These are phyloP conservation scores for Flaveria brownii DNA, from an alignment of 129 eudicot genomes.

Conservation along the genomic window DNA sequence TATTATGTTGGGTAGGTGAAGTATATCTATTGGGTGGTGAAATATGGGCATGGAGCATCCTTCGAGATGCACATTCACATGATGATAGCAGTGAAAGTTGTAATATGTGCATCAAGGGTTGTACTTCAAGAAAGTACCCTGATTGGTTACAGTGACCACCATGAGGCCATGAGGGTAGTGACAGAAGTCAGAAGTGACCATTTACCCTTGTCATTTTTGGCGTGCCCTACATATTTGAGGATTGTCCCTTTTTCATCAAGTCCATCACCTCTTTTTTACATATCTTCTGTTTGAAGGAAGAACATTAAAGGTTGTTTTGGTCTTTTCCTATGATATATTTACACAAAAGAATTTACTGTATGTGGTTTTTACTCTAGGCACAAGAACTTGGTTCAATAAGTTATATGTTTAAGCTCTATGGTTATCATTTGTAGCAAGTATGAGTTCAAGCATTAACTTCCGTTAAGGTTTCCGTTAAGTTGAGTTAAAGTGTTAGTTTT, in stretches of 20 bases:
- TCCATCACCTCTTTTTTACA: background rate
- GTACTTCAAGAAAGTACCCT: conserved; percentile 33
- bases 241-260: background rate
- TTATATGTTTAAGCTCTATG: too few species aligned
- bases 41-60: conserved; percentile 24
- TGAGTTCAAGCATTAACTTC: too few species aligned
- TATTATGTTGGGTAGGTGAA: conserved; percentile 28
- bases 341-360: background rate
- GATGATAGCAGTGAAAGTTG: conserved; percentile 28
- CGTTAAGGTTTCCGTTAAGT: too few species aligned
- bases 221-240: conserved; percentile 16
- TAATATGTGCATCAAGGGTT: conserved; percentile 28
- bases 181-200: conserved; percentile 33
- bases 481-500: too few species aligned
- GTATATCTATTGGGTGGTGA: conserved; percentile 4
- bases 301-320: conserved; percentile 20
- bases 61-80: conserved; percentile 17
- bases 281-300: conserved; percentile 14
- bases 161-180: conserved; percentile 29
- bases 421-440: too few species aligned
- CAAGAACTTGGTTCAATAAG: too few species aligned
- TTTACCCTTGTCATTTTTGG: conserved; percentile 20
- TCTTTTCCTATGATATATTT: background rate
- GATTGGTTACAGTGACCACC: conserved; percentile 36
- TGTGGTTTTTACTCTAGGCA: too few species aligned